Evolutionary conservation across 2,329 filamentous ascomycete species (phyloP).

Genomic region (Pseudonectria buxi): DNA sequence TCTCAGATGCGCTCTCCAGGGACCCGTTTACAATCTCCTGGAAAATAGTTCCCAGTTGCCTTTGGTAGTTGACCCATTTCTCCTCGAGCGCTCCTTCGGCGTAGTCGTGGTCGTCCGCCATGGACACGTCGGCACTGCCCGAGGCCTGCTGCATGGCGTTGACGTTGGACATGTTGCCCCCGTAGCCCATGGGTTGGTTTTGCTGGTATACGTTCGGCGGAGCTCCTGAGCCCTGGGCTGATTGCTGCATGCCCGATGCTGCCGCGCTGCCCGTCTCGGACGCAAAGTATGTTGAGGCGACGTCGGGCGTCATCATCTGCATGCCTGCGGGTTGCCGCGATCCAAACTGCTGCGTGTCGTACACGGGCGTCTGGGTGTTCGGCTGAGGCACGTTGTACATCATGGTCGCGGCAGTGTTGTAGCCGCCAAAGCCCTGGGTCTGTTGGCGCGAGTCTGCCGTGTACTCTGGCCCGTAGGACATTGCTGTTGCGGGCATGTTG

Average conservation of each 20-base stretch:
- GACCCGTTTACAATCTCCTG: conserved; percentile 55
- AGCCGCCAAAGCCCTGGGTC: conserved; percentile 49
- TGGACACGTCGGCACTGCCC: conserved; percentile 37
- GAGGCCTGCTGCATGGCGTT: conserved; percentile 36
- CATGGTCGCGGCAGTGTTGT: conserved; percentile 55
- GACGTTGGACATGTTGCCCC: conserved; percentile 40
- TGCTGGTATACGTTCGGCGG: conserved; percentile 59
- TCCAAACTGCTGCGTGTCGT: conserved; percentile 71
- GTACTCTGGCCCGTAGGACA: conserved; percentile 60
- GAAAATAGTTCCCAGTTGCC: conserved; percentile 60
- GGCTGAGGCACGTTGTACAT: conserved; percentile 73
- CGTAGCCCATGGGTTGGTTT: conserved; percentile 50
- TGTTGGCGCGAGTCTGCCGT: conserved; percentile 53
- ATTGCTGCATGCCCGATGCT: conserved; percentile 46
- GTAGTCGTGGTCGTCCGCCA: conserved; percentile 52
- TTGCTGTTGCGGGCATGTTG: conserved; percentile 48
- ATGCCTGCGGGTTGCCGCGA: conserved; percentile 69
- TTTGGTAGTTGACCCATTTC: conserved; percentile 60
- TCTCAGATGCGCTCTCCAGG: conserved; percentile 45
- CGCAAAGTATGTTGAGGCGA: conserved; percentile 64
- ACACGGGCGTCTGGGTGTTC: conserved; percentile 56
- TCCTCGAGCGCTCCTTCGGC: conserved; percentile 54
- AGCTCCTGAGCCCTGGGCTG: conserved; percentile 40
- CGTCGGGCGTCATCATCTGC: conserved; percentile 53
- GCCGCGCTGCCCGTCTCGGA: conserved; percentile 39